A percentile compares a stretch with the other conserved stretches of the same genome.
phyloP scores from a whole-genome alignment of 169 alveolate genomes.

The Plasmodium sp. region DNA sequence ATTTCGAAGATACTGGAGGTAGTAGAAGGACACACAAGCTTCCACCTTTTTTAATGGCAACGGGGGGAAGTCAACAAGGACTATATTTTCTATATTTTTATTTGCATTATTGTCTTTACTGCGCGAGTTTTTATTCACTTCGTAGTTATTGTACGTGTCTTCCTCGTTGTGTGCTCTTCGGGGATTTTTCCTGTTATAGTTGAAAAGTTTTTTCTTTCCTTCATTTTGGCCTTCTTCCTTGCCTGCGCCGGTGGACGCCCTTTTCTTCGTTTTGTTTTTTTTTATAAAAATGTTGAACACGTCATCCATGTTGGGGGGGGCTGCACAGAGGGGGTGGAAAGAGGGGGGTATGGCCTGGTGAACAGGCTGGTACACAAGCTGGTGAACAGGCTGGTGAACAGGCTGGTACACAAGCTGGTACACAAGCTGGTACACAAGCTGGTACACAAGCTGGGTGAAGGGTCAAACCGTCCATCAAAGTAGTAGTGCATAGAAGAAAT shows the following conservation, averaged over 20 bases:
- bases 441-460: background rate
- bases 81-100: constrained; percentile 51
- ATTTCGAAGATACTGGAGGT: constrained; percentile 60
- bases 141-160: constrained; percentile 16
- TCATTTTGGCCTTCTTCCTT: constrained; percentile 26
- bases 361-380: no score
- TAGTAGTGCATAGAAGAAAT: background rate
- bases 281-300: constrained; percentile 46
- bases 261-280: constrained; percentile 25
- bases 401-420: no score
- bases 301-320: constrained; percentile 20
- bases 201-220: constrained; percentile 17
- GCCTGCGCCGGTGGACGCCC: constrained; percentile 7
- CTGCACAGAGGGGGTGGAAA: background rate
- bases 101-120: background rate
- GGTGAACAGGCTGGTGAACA: no score
- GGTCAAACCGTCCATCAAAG: background rate
- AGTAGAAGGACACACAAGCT: constrained; percentile 62
- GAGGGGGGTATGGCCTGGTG: background rate
- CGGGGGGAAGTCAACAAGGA: constrained; percentile 60
- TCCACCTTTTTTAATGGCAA: constrained; percentile 69
- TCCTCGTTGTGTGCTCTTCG: constrained; percentile 76
- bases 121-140: background rate
- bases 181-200: constrained; percentile 28
- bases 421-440: no score